Percentiles rank a stretch among this genome's conserved stretches.
Evolutionary conservation across 768 basidiomycete genomes (phyloP).

Genomic region (Scleroderma bovista): DNA sequence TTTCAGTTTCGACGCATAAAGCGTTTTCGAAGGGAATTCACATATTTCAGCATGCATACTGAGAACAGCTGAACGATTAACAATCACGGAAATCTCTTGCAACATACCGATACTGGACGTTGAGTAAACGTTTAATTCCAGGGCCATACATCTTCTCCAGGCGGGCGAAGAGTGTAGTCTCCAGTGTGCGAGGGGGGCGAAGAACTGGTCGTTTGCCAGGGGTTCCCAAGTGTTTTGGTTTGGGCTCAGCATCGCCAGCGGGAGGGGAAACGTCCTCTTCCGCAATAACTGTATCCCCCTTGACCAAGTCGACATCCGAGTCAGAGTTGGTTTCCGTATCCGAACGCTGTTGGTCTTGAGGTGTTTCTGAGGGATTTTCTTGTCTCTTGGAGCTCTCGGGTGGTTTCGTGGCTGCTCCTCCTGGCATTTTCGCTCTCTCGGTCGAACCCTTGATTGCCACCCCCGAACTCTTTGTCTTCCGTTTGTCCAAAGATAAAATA

Average conservation of each 20-base stretch:
- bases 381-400: background rate
- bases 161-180: constrained; percentile 89
- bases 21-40: constrained; percentile 74
- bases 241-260: constrained; percentile 2
- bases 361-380: too few relatives aligned
- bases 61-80: background rate
- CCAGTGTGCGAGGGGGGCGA: constrained; percentile 65
- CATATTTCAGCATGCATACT: constrained; percentile 91
- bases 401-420: background rate
- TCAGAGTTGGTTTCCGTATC: constrained; percentile 4
- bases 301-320: constrained; percentile 15
- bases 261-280: constrained; percentile 11
- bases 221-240: constrained; percentile 3
- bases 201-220: constrained; percentile 24
- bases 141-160: constrained; percentile 85
- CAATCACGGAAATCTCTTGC: background rate
- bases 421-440: background rate
- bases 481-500: constrained; percentile 59
- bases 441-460: background rate
- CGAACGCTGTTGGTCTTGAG: background rate
- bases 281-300: constrained; percentile 14
- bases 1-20: constrained; percentile 68
- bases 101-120: constrained; percentile 79
- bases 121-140: constrained; percentile 79
- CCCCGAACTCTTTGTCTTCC: constrained; percentile 19